Evolutionary conservation across 2,329 filamentous ascomycete species (phyloP), one percentile per base, ranked within the genome.

Genomic region (Pseudogymnoascus sp.): DNA sequence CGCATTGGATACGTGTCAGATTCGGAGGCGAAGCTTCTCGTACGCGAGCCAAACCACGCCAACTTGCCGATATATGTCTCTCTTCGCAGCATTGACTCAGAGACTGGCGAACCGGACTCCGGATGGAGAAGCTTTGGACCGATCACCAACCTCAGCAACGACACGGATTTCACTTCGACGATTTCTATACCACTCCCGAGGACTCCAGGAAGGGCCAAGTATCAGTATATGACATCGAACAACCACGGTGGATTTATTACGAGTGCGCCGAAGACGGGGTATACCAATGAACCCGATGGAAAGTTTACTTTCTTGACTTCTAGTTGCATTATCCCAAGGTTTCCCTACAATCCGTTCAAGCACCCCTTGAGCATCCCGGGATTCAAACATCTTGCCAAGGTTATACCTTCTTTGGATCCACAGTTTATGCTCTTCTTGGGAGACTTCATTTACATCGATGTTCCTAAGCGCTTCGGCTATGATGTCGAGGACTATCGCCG

Each of bases 391-490:
- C 81, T 99, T 61, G 88, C 90, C 1, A 80, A 83, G n/a, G 83
- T 87, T 48, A 78, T 97, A 4, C 86, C 86, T 0, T 80, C 82
- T 5, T 77, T 97, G 4, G 81, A 87, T 29, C 87, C 90, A 0
- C 89, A 92, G 67, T 89, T 90, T 67, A 89, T 90, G 87, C 77
- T 90, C n/a, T 90, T 90, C 74, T 80, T 95, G 0, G 91, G 91
- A 36, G 91, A 95, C 70, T 95, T 94, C 72, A 93, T 95, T 71
- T 95, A 95, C 71, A 83, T 91, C 36, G 94, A 99, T 70, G 93
- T 97, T 0, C 93, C 93, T 0, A 81, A 85, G 58, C 85, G 89
- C 8, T 89, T 92, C 71, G 92, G 91, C 9, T 85, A 82, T 41
- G 81, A 84, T 0, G 77, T 81, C 1, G 86, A 90, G 61, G 86